Percentiles rank a stretch among this genome's conserved stretches.
These are phyloP conservation scores for Lojkania enalia DNA, from an alignment of 2,329 filamentous ascomycete species.

Conservation along the genomic window DNA sequence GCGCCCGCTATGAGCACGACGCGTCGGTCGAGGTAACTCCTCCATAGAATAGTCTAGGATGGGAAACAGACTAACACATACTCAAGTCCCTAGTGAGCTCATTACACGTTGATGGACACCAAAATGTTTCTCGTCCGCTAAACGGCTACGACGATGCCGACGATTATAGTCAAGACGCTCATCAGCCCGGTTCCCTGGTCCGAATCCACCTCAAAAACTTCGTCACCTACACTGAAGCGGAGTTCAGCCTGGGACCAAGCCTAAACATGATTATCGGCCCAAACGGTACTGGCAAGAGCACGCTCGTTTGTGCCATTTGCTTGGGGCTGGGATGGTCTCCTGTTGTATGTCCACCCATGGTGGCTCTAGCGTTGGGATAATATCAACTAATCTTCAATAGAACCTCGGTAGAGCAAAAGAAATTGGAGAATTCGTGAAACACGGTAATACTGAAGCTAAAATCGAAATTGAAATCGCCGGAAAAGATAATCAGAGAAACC, in stretches of 20 bases:
- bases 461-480: slow-evolving; percentile 90
- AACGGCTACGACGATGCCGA: slow-evolving; percentile 11
- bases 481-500: slow-evolving; percentile 62
- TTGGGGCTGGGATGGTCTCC: slow-evolving; percentile 85
- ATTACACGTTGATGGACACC: slow-evolving; percentile 9
- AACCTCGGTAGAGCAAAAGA: slow-evolving; percentile 85
- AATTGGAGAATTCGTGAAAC: slow-evolving; percentile 89
- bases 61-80: neutral
- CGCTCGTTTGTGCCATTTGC: slow-evolving; percentile 94
- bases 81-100: slow-evolving; percentile 5
- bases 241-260: slow-evolving; percentile 88
- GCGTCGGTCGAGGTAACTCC: slow-evolving; percentile 27
- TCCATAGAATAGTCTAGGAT: neutral
- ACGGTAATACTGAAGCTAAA: slow-evolving; percentile 73
- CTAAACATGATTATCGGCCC: slow-evolving; percentile 98
- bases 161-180: slow-evolving; percentile 21
- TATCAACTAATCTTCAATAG: slow-evolving; percentile 38
- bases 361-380: neutral
- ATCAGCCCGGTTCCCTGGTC: slow-evolving; percentile 79
- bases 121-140: slow-evolving; percentile 4
- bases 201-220: slow-evolving; percentile 86
- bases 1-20: slow-evolving; percentile 34
- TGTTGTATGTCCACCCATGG: slow-evolving; percentile 47
- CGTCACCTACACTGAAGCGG: slow-evolving; percentile 90
- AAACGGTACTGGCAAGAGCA: slow-evolving; percentile 98